Conservation (phyloP, 139 green algal species). For the Micractinium sp. region DNA sequence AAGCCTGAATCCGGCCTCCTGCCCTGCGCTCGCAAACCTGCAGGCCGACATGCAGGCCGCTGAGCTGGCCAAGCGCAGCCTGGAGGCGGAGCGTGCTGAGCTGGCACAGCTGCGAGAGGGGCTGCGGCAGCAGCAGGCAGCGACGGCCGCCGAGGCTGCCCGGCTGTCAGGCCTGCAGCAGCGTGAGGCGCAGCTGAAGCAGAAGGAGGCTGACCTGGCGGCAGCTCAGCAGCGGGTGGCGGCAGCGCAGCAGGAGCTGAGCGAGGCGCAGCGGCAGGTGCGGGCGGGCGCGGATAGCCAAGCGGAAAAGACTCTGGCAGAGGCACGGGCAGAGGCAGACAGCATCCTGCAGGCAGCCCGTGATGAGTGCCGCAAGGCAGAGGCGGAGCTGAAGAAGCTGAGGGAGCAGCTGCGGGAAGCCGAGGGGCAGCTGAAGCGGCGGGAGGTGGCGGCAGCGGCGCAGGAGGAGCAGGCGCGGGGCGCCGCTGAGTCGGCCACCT, state of each 20-base stretch:
- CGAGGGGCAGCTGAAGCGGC: slow-evolving; percentile 7
- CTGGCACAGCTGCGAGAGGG: slow-evolving; percentile 5
- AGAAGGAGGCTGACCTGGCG: slow-evolving; percentile 8
- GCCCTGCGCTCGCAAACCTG: neutral
- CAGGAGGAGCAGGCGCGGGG: neutral
- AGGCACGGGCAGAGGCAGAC: slow-evolving; percentile 27
- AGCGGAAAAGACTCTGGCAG: slow-evolving; percentile 4
- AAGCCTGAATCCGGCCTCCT: neutral
- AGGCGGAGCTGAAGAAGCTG: slow-evolving; percentile 22
- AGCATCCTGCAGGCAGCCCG: slow-evolving; percentile 17
- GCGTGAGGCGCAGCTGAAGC: slow-evolving; percentile 13
- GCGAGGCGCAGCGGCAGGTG: neutral
- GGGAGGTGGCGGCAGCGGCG: slow-evolving; percentile 17
- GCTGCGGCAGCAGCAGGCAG: slow-evolving; percentile 23
- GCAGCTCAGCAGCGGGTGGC: slow-evolving; percentile 6
- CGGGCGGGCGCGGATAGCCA: neutral
- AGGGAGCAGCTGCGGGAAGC: slow-evolving; percentile 14
- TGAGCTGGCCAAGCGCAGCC: slow-evolving; percentile 29
- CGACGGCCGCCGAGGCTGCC: slow-evolving; percentile 11
- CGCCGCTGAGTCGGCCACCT: neutral
- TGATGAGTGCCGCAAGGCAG: slow-evolving; percentile 27
- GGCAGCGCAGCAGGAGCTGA: slow-evolving; percentile 11
- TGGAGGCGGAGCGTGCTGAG: slow-evolving; percentile 13
- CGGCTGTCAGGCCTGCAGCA: slow-evolving; percentile 28
- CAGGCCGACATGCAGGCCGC: slow-evolving; percentile 20